Evolutionary conservation across 2,329 filamentous ascomycete species (phyloP), one percentile per base, ranked within the genome.

Genomic region (Diaporthe sp.): DNA sequence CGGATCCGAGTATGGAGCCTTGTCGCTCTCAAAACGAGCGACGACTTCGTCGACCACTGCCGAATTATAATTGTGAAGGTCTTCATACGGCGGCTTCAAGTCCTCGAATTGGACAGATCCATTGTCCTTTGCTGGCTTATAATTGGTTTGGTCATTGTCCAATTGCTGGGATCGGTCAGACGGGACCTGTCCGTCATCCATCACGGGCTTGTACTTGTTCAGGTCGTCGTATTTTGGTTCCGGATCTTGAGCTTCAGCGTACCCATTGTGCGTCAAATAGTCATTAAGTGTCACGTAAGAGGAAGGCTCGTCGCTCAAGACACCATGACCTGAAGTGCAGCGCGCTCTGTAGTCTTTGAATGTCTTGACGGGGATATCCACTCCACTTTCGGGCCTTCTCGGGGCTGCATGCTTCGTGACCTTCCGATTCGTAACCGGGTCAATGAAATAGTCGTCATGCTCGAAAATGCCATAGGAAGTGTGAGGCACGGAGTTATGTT

Each of bases 371-470:
- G 81, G 80, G 5, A 80, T 80, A n/a, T 84, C 74, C 34, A 44
- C 58, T 13, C 71, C 77, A 12, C 77, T 73, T 7, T 80, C 78
- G 0, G 76, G 74, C n/a, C 77, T 74, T 1, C 77, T 77, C 72
- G 76, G 79, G 31, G 78, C 70, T 1, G 79, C 77, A 25, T 76
- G 75, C 76, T 79, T 85, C 25, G 80, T 75, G 4, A 90, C 85
- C 76, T 86, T 90, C 47, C 89, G 86, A 77, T 92, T 92, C 22
- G 90, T 91, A 75, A 92, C 91, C 4, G 90, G 90, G 74, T 92
- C 90, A 58, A 92, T 91, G 28, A 85, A 81, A 65, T 85, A 87
- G 12, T 85, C 85, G 2, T 79, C 61, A 5, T 79, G 77, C 28
- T 77, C 76, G 17, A 73, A 31, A 31, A 58, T n/a, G 34, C 37